These are phyloP conservation scores for Choiromyces venosus DNA, from an alignment of 495 filamentous ascomycete species.

Conservation along the genomic window DNA sequence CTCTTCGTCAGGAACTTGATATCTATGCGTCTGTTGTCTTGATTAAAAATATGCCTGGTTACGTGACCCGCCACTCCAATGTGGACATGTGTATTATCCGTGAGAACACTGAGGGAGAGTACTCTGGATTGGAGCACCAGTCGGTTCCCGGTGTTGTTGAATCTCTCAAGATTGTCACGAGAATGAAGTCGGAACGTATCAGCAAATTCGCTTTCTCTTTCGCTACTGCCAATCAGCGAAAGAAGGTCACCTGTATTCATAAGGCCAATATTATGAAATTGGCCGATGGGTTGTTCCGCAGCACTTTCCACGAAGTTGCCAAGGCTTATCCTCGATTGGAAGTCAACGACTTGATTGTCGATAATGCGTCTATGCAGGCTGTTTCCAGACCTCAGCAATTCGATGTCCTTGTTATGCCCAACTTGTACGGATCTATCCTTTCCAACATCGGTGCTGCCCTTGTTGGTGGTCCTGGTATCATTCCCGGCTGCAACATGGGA, in stretches of 20 bases:
- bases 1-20: constrained; percentile 95
- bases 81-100: constrained; percentile 98
- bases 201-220: constrained; percentile 98
- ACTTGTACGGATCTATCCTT: constrained; percentile 96
- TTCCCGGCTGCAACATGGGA: constrained; percentile 99
- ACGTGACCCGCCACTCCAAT: constrained; percentile 90
- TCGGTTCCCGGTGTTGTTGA: constrained; percentile 94
- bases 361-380: constrained; percentile 99
- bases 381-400: constrained; percentile 95
- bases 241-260: constrained; percentile 98
- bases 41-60: constrained; percentile 98
- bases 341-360: constrained; percentile 98
- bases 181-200: constrained; percentile 96
- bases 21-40: constrained; percentile 98
- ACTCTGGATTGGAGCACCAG: constrained; percentile 97
- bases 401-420: constrained; percentile 99
- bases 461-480: constrained; percentile 95
- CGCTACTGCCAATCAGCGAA: constrained; percentile 93
- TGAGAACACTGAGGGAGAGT: constrained; percentile 99
- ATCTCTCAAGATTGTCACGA: constrained; percentile 98
- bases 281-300: constrained; percentile 95
- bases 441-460: constrained; percentile 98
- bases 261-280: constrained; percentile 99
- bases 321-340: constrained; percentile 90
- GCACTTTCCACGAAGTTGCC: constrained; percentile 86